Conservation (phyloP, 345 rosid genomes). For the Brassica cretica region DNA sequence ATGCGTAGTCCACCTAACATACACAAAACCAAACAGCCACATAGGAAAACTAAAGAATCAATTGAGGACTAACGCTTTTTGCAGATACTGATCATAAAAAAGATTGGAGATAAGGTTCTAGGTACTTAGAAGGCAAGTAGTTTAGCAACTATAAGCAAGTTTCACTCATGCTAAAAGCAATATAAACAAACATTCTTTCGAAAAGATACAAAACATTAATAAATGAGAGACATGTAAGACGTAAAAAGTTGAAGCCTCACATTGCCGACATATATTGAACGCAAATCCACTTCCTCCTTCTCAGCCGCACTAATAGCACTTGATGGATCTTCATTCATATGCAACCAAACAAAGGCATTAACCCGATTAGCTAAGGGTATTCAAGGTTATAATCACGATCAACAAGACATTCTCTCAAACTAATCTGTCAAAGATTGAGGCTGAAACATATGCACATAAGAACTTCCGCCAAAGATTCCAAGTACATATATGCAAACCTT, state of each 20-base stretch:
- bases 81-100: neutral
- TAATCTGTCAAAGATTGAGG: neutral
- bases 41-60: neutral
- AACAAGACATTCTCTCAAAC: neutral
- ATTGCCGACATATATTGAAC: slow-evolving; percentile 96
- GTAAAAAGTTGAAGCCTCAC: slow-evolving; percentile 55
- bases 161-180: neutral
- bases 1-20: slow-evolving; percentile 89
- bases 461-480: neutral
- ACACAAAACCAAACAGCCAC: slow-evolving; percentile 18
- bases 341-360: slow-evolving; percentile 16
- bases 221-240: slow-evolving; percentile 16
- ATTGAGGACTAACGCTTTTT: neutral
- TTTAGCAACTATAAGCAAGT: neutral
- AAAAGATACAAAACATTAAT: neutral
- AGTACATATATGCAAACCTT: neutral
- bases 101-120: neutral
- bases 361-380: slow-evolving; percentile 13
- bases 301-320: slow-evolving; percentile 69
- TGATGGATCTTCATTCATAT: slow-evolving; percentile 61
- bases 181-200: neutral
- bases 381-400: slow-evolving; percentile 4
- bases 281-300: slow-evolving; percentile 97
- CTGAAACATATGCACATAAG: neutral
- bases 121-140: neutral